Base-by-base conservation (phyloP, 805 yeast species). In the Pichia gijzeniarum region DNA sequence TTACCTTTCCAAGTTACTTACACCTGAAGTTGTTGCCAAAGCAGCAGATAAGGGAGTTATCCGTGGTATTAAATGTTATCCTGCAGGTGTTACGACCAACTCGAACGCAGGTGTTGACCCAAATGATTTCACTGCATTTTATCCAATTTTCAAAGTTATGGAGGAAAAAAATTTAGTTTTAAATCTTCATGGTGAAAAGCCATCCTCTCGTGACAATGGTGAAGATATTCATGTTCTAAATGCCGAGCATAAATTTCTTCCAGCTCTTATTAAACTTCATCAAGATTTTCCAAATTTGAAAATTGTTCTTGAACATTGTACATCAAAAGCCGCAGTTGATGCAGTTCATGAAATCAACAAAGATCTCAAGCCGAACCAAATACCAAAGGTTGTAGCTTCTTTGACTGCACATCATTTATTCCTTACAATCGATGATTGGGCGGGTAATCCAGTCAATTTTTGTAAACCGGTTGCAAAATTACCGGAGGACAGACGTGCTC, bases 21-120 rank as follows among this genome's bases (percentile, higher is more conserved):
- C 96, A 1, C 97, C 98, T 0, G 95, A 86, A 53, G 69, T 88
- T 35, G 82, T 93, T 46, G 79, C 77, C 44, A 76, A 79, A 51
- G 98, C 97, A 31, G 95, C 90, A 7, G 60, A 71, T 45, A 57
- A 66, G 16, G 81, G 81, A 1, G 80, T 79, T 33, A 80, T 91
- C 45, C 72, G 80, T 27, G 99, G 99, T 46, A 87, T 93, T 54
- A 93, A 93, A 64, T 89, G 96, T 62, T 93, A 93, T 63, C 99
- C 99, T 35, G 97, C 98, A 2, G 99, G 99, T 38, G 99, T 93
- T 28, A 93, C 99, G n/a, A 93, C 99, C 34, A 93, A 93, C 68
- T 88, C 96, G 9, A 65, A 76, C 40, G 85, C 82, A 3, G 99
- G 99, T 41, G 96, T 93, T 20, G 93, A 85, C 62, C 95, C 95